These are phyloP conservation scores for Trichoderma sp. DNA, from an alignment of 2,329 filamentous ascomycete species.

Conservation along the genomic window DNA sequence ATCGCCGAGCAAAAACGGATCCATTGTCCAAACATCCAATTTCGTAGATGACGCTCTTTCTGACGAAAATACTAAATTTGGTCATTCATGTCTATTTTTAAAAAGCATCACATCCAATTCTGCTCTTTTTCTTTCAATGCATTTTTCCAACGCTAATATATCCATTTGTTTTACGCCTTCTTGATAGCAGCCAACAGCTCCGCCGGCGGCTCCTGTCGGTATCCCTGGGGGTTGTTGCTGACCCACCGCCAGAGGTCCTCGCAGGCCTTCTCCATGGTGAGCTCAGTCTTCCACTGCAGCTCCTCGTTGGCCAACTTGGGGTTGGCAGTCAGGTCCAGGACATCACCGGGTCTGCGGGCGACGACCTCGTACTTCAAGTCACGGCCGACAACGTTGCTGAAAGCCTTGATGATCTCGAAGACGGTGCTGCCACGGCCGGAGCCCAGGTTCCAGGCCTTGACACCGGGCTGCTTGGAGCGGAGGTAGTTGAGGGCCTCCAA, in stretches of 20 bases:
- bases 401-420: conserved; percentile 95
- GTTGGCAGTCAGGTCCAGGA: conserved; percentile 92
- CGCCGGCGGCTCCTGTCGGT: conserved; percentile 85
- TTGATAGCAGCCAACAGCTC: conserved; percentile 69
- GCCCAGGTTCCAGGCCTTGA: conserved; percentile 94
- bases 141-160: neutral
- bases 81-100: conserved; percentile 7
- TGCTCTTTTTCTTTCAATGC: neutral
- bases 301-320: conserved; percentile 83
- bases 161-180: conserved; percentile 28
- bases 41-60: neutral
- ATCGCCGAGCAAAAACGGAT: neutral
- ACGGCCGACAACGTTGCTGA: conserved; percentile 80
- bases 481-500: conserved; percentile 88
- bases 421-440: conserved; percentile 94
- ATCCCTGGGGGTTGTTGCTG: conserved; percentile 92
- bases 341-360: conserved; percentile 79
- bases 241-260: conserved; percentile 97
- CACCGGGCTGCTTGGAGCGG: conserved; percentile 77
- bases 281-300: conserved; percentile 86
- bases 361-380: conserved; percentile 85
- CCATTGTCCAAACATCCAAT: conserved; percentile 14
- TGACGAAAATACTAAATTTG: neutral
- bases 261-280: conserved; percentile 89
- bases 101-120: conserved; percentile 16